A percentile compares a stretch with the other conserved stretches of the same genome.
phyloP scores from a whole-genome alignment of 1,139 yeast species.

The Yamadazyma pseudoaaseri region DNA sequence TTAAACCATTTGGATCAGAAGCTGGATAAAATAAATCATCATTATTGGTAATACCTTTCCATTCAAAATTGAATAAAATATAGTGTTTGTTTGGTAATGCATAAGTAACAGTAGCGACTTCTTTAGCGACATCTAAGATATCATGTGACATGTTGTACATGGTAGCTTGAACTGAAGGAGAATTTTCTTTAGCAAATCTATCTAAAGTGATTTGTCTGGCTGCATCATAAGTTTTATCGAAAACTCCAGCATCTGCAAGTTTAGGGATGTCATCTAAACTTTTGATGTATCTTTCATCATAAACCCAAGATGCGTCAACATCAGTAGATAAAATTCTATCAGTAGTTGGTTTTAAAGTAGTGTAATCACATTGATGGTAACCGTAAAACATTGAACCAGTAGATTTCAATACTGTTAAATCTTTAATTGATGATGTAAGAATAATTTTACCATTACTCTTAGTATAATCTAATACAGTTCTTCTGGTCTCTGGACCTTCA shows the following conservation, averaged over 20 bases:
- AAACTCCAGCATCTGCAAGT: conserved; percentile 58
- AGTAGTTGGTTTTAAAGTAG: conserved; percentile 75
- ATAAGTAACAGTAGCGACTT: conserved; percentile 65
- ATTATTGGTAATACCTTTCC: conserved; percentile 82
- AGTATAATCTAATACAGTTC: conserved; percentile 54
- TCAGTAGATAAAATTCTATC: conserved; percentile 90
- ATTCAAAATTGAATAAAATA: conserved; percentile 71
- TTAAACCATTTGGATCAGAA: conserved; percentile 89
- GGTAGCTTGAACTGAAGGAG: conserved; percentile 92
- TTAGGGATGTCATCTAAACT: conserved; percentile 50
- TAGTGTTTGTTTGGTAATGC: conserved; percentile 89
- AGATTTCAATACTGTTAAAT: conserved; percentile 82
- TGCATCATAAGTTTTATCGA: conserved; percentile 57
- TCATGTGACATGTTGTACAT: conserved; percentile 88
- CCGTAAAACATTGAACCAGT: conserved; percentile 96
- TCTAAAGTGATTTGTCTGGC: conserved; percentile 74
- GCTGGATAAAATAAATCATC: conserved; percentile 86
- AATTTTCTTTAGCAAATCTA: conserved; percentile 78
- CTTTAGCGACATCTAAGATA: conserved; percentile 58
- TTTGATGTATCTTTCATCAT: conserved; percentile 48
- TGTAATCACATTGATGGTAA: conserved; percentile 80
- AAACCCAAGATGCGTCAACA: conserved; percentile 74
- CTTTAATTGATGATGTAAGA: conserved; percentile 72
- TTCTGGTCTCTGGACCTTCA: conserved; percentile 80
- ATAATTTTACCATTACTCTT: conserved; percentile 47